Conservation (phyloP, 169 alveolate genomes). For the Plasmodium berghei region DNA sequence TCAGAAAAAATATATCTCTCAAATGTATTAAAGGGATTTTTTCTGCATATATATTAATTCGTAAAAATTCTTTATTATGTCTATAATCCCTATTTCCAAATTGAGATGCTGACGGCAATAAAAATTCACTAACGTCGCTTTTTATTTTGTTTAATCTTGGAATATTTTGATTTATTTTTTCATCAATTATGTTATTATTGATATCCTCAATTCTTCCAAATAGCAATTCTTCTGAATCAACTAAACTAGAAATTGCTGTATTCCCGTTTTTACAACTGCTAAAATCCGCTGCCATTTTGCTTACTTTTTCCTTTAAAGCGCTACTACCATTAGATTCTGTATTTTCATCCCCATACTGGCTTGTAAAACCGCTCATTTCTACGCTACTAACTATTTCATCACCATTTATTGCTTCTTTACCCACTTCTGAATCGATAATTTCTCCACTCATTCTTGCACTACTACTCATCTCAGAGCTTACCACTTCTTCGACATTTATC, state of each 20-base stretch:
- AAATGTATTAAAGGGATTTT: slow-evolving; percentile 56
- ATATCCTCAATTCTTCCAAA: not conserved
- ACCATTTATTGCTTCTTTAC: not conserved
- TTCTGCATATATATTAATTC: slow-evolving; percentile 74
- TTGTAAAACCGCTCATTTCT: not conserved
- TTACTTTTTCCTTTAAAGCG: not conserved
- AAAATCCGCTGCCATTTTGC: not conserved
- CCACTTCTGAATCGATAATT: not conserved
- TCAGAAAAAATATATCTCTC: slow-evolving; percentile 59
- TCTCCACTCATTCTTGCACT: not conserved
- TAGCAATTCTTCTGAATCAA: not conserved
- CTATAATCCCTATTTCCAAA: slow-evolving; percentile 46
- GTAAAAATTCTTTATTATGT: slow-evolving; percentile 35
- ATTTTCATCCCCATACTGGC: not conserved
- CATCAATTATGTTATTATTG: not conserved
- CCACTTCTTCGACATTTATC: not conserved
- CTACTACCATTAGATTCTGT: not conserved
- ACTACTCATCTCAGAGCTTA: not conserved
- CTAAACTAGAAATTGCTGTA: not conserved
- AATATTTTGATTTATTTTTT: not conserved
- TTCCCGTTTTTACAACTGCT: not conserved
- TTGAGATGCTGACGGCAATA: slow-evolving; percentile 71
- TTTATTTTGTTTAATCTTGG: not conserved
- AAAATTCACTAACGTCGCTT: slow-evolving; percentile 36
- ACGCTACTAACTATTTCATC: not conserved